Evolutionary conservation across 148 eudicot genomes (phyloP), one percentile per base, ranked within the genome.

Genomic region (Hydrangea macrophylla): DNA sequence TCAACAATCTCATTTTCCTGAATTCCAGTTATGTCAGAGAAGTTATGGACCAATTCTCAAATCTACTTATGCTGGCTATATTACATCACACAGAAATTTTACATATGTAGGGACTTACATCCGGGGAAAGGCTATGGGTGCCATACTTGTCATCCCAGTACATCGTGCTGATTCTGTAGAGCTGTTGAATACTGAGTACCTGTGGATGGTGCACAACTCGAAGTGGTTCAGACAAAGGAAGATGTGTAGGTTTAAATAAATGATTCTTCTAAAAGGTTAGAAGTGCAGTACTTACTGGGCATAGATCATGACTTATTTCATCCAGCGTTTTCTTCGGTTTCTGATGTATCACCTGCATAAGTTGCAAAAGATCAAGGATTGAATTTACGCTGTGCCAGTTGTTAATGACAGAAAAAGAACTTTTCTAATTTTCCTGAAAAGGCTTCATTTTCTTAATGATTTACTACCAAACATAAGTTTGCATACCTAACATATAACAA

Each of bases 141-240:
- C 97, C 96, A 71, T 92, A 85, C 76, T 87, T 92, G 80, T 92
- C 97, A 65, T 92, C 97, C 96, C 97, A 92, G 64, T 92, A 92
- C 97, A 92, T 92, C 6, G 96, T 92, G 76, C 97, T 85, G 78
- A 92, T 92, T 79, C 97, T 79, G 68, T 92, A 92, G 64, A 92
- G 92, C 76, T 89, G 97, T 70, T 89, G 97, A 62, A 87, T 83
- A 68, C 96, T 92, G 55, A 92, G 90, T 58, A 84, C 90, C 97
- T 92, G 85, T 30, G 27, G 37, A 56, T 7, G 1, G 69, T 48
- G 56, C 57, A 62, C 58, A 73, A 72, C 45, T 56, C 58, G 67
- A 71, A 67, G 74, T 58, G 68, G 62, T 62, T 71, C 61, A 56
- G 51, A 54, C 59, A 59, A 55, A 61, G 61, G 66, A 76, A 11